Percentiles rank a stretch among this genome's conserved stretches.
Conservation (phyloP, 2,329 filamentous ascomycete genomes). For the Cladosporium velox region DNA sequence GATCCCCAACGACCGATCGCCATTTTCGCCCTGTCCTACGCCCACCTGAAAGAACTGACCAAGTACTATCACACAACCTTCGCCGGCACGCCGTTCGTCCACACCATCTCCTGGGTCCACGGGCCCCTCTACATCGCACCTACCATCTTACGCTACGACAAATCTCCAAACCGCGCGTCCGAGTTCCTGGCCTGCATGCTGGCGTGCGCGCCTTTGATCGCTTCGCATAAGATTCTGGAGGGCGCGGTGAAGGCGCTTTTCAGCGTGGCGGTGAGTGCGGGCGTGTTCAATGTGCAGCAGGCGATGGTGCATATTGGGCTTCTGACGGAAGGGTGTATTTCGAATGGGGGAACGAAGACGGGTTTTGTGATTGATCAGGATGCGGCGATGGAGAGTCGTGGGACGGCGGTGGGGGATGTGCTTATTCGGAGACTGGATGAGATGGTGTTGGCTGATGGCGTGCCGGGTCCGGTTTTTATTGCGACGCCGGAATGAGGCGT, state of each 20-base stretch:
- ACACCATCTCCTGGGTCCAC: slow-evolving; percentile 18
- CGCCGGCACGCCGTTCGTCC: background rate
- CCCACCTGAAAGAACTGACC: slow-evolving; percentile 3
- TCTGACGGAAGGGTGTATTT: background rate
- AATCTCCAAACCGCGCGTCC: background rate
- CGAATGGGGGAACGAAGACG: background rate
- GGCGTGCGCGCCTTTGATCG: background rate
- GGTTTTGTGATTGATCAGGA: slow-evolving; percentile 17
- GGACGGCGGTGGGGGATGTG: background rate
- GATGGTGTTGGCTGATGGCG: background rate
- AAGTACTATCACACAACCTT: background rate
- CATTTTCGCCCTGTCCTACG: slow-evolving; percentile 11
- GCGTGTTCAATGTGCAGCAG: background rate
- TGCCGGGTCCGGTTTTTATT: background rate
- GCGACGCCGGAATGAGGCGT: background rate
- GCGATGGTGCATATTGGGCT: background rate
- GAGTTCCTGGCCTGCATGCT: slow-evolving; percentile 8
- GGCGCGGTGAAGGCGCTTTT: slow-evolving; percentile 5
- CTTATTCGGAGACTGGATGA: slow-evolving; percentile 2
- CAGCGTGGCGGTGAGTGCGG: slow-evolving; percentile 3
- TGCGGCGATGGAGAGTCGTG: slow-evolving; percentile 1
- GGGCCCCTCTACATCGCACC: slow-evolving; percentile 12
- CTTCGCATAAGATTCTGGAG: slow-evolving; percentile 3
- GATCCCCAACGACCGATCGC: slow-evolving; percentile 1
- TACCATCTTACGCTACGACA: slow-evolving; percentile 4